Base-by-base conservation (phyloP, 176 grass and related monocot species). In the Phoenix roebelenii region DNA sequence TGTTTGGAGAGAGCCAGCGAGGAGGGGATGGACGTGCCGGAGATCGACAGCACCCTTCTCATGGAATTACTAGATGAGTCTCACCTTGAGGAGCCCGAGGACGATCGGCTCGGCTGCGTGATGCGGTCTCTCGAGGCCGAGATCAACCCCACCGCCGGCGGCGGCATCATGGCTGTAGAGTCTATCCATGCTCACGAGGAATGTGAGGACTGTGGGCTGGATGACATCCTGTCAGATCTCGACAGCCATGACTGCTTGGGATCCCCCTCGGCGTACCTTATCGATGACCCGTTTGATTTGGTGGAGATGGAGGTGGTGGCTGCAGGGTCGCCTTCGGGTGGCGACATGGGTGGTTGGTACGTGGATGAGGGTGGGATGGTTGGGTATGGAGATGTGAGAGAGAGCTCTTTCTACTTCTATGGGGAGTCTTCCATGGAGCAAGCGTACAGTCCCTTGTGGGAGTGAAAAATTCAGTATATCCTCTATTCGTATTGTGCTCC, bases 161-260 rank as follows among this genome's bases (percentile, higher is more conserved):
- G 7, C 5, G 74, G 68, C 19, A 16, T 22, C 23, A 74, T 85
- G 18, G 22, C 15, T 3, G 35, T 44, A 12, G 35, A 44, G 10
- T 17, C 16, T 4, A 23, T 15, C 60, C 76, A 85, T 53, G 12
- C 65, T 26, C 71, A 61, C 68, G 66, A 83, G 26, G 73, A 73
- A 23, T 89, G 85, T 62, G 79, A 89, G 63, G 90, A 95, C 60
- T 89, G 90, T 23, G 74, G 63, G 15, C 73, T 89, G 65, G 85
- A 86, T n/a, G 73, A 71, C 58, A 64, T 89, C 24, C 54, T 83
- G 3, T 67, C 51, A 7, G 75, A 74, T 60, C 64, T 89, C 12
- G 63, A 79, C 2, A 54, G 52, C 0, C 49, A 57, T 57, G 69
- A 72, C 17, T 66, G 70, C 55, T 54, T 72, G 15, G 10, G 16